A percentile compares a stretch with the other conserved stretches of the same genome.
Evolutionary conservation across 192 early-diverging fungal genomes (phyloP).

Genomic region (Pilobolus umbonatus): DNA sequence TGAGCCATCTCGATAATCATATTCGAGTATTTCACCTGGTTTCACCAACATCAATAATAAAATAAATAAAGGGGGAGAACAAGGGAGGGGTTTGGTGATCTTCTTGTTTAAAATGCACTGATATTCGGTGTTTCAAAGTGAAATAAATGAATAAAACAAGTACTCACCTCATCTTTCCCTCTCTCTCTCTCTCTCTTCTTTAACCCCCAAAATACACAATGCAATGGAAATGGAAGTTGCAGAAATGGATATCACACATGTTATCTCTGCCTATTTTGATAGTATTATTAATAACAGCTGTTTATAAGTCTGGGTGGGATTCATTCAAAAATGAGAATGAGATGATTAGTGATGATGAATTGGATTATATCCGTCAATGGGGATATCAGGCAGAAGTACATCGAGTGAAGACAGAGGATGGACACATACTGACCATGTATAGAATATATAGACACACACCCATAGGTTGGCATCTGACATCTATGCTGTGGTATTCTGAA

Average conservation of each 20-base stretch:
- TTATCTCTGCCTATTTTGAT: not conserved
- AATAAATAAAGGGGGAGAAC: too few species aligned
- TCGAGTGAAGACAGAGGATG: conserved; percentile 20
- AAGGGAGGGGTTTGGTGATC: too few species aligned
- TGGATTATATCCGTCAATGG: conserved; percentile 22
- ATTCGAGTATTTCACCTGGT: conserved; percentile 11
- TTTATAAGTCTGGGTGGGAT: not conserved
- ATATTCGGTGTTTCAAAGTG: too few species aligned
- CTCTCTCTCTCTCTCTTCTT: too few species aligned
- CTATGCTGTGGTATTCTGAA: not conserved
- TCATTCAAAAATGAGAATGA: conserved; percentile 4
- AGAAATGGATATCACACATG: too few species aligned
- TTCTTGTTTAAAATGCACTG: too few species aligned
- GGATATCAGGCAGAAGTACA: conserved; percentile 20
- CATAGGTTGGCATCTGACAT: not conserved
- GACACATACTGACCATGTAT: conserved; percentile 19
- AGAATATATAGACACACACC: not conserved
- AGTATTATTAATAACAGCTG: not conserved
- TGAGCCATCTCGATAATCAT: not conserved
- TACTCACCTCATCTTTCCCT: too few species aligned
- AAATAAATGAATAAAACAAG: too few species aligned
- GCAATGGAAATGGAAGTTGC: too few species aligned
- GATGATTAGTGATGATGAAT: conserved; percentile 16
- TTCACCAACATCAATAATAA: too few species aligned
- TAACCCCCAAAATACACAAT: too few species aligned